These are phyloP conservation scores for Acanthamoeba comandoni DNA, from an alignment of 208 protist genomes.

Conservation along the genomic window DNA sequence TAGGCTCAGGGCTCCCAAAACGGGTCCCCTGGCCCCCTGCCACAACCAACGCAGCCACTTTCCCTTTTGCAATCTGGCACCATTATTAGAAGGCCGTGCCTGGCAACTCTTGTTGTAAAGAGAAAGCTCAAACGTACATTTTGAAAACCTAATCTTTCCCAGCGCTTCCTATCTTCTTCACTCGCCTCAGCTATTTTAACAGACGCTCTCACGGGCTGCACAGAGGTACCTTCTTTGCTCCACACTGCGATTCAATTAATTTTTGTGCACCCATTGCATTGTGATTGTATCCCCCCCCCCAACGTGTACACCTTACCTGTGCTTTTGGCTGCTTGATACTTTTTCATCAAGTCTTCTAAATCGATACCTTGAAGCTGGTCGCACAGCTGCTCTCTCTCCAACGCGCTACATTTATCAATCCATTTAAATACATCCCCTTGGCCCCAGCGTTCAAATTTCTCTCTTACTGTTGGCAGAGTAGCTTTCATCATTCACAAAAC, in stretches of 20 bases:
- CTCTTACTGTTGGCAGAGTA: too few relatives aligned
- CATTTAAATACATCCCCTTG: conserved; percentile 61
- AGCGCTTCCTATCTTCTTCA: conserved; percentile 33
- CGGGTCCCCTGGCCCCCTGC: conserved; percentile 98
- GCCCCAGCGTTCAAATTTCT: not conserved
- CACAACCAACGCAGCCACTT: conserved; percentile 94
- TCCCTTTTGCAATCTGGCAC: conserved; percentile 89
- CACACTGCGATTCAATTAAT: conserved; percentile 10
- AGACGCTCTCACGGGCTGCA: conserved; percentile 69
- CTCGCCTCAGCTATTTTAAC: not conserved
- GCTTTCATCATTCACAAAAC: too few relatives aligned
- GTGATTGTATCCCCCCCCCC: conserved; percentile 6
- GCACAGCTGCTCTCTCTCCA: conserved; percentile 27
- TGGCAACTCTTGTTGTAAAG: conserved; percentile 21
- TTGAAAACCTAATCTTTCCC: conserved; percentile 57
- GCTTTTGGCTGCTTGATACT: conserved; percentile 1
- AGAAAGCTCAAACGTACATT: not conserved
- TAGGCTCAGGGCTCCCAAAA: conserved; percentile 95
- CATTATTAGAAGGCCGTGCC: conserved; percentile 82
- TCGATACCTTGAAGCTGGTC: conserved; percentile 47
- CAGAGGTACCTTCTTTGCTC: conserved; percentile 44
- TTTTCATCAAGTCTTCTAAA: conserved; percentile 5
- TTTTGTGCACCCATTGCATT: not conserved
- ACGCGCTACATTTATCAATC: conserved; percentile 15
- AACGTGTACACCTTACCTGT: conserved; percentile 33